Base-by-base conservation (phyloP, 2,329 filamentous ascomycete genomes). In the Fusarium equiseti region DNA sequence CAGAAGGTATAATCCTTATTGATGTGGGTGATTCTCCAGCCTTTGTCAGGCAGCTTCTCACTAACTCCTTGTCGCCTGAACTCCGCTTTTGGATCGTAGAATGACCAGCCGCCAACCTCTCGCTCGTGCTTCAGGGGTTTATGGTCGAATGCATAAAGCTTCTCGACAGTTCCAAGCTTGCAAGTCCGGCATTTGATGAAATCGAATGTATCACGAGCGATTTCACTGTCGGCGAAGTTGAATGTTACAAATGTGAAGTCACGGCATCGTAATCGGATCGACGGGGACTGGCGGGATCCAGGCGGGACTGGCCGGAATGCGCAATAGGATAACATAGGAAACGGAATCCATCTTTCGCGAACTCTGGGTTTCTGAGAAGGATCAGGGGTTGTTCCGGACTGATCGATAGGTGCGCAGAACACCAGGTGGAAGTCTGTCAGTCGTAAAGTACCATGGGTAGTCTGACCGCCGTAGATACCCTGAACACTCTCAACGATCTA, bases 221-320 rank as follows among this genome's bases (percentile, higher is more conserved):
- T 86, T 57, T 86, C 86, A 75, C 95, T 91, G 60, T 91, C 89
- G 22, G 83, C 78, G 78, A 99, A 97, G 81, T 95, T 94, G 82
- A 99, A 95, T 67, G 93, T 95, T 66, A 97, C 90, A 80, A 95
- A 97, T 51, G 90, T 95, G 79, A 99, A 98, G 83, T 99, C 96
- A 62, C 95, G 92, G 78, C 95, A 94, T 56, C 94, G 91, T 67
- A 99, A 84, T 55, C 95, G 91, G 77, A 99, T 94, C 5, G 93
- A 92, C 8, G 95, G 94, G 32, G 90, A 87, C 66, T 94, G 88
- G 53, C 89, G 88, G 62, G 92, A 91, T 15, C 86, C 84, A 9
- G 89, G 86, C 20, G 92, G 91, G 49, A 91, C 90, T 29, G 94
- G 92, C 64, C 93, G 89, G 72, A 95, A 89, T 26, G 88, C 89